These are phyloP conservation scores for Plasmopara muralis DNA, from an alignment of 352 stramenopile species.

Conservation along the genomic window DNA sequence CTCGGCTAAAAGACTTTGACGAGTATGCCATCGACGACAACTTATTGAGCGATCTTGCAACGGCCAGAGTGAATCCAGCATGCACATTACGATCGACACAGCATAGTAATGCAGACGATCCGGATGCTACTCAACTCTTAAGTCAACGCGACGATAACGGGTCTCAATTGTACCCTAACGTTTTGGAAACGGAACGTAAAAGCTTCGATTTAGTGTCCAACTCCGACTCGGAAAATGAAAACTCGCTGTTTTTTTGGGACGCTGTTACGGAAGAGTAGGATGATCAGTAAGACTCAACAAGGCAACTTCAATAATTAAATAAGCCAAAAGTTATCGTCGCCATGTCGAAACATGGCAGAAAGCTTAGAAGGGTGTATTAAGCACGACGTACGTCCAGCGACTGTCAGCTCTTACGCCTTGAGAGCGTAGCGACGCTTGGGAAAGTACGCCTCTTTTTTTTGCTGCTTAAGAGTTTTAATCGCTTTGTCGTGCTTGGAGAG, in stretches of 20 bases:
- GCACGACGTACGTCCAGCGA: slow-evolving; percentile 32
- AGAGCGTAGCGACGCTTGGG: slow-evolving; percentile 95
- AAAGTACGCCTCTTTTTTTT: slow-evolving; percentile 96
- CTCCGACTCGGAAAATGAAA: slow-evolving; percentile 43
- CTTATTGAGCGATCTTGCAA: slow-evolving; percentile 39
- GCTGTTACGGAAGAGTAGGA: slow-evolving; percentile 23
- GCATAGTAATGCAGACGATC: slow-evolving; percentile 32
- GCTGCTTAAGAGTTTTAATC: slow-evolving; percentile 91
- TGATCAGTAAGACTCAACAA: not conserved
- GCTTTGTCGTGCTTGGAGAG: slow-evolving; percentile 94
- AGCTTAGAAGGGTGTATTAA: slow-evolving; percentile 68
- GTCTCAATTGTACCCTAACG: slow-evolving; percentile 9
- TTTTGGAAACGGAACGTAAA: slow-evolving; percentile 12
- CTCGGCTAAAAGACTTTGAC: slow-evolving; percentile 13
- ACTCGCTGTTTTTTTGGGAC: slow-evolving; percentile 21
- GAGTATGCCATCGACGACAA: slow-evolving; percentile 49
- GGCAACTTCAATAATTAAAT: not conserved
- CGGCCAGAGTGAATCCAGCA: slow-evolving; percentile 35
- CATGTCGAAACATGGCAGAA: slow-evolving; percentile 27
- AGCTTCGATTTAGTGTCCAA: slow-evolving; percentile 54
- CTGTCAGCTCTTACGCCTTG: slow-evolving; percentile 90
- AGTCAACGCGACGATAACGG: slow-evolving; percentile 17
- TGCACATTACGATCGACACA: slow-evolving; percentile 56
- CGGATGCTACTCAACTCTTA: slow-evolving; percentile 17
- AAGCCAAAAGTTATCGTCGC: no score